These are phyloP conservation scores for Ascoidea tarda DNA, from an alignment of 805 yeast species.

Conservation along the genomic window DNA sequence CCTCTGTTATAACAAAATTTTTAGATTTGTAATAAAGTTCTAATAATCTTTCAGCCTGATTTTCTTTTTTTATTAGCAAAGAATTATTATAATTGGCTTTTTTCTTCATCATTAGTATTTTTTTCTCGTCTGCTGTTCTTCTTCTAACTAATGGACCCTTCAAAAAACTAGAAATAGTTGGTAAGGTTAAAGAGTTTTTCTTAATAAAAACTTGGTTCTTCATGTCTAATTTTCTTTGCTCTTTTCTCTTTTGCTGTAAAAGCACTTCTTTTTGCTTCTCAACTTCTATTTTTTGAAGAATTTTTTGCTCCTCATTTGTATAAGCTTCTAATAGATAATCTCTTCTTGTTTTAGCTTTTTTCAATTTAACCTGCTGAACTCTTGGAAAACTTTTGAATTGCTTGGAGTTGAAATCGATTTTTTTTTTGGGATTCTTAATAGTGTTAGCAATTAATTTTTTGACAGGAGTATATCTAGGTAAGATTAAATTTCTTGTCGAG, in stretches of 20 bases:
- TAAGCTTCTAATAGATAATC: conserved; percentile 53
- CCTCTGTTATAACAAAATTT: conserved; percentile 60
- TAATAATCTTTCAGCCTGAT: conserved; percentile 41
- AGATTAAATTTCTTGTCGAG: conserved; percentile 40
- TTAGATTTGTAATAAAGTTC: conserved; percentile 61
- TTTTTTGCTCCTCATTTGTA: conserved; percentile 32
- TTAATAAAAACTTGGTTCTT: conserved; percentile 15
- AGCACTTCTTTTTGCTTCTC: conserved; percentile 19
- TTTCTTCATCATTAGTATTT: conserved; percentile 42
- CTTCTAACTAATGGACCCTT: conserved; percentile 58
- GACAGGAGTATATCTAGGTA: conserved; percentile 41
- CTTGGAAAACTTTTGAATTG: conserved; percentile 23
- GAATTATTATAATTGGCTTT: conserved; percentile 46
- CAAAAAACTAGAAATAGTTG: conserved; percentile 58
- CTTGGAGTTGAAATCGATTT: conserved; percentile 13
- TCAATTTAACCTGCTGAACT: conserved; percentile 29
- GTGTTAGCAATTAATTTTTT: conserved; percentile 41
- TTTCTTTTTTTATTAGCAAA: conserved; percentile 37
- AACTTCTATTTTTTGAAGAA: conserved; percentile 19
- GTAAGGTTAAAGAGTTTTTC: conserved; percentile 46
- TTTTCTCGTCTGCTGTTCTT: conserved; percentile 59
- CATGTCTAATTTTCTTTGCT: conserved; percentile 16
- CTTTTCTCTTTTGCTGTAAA: conserved; percentile 21
- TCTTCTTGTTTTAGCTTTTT: conserved; percentile 56
- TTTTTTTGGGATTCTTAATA: conserved; percentile 29